phyloP scores from a whole-genome alignment of 108 stramenopile genomes.

The Licmophora abbreviata region DNA sequence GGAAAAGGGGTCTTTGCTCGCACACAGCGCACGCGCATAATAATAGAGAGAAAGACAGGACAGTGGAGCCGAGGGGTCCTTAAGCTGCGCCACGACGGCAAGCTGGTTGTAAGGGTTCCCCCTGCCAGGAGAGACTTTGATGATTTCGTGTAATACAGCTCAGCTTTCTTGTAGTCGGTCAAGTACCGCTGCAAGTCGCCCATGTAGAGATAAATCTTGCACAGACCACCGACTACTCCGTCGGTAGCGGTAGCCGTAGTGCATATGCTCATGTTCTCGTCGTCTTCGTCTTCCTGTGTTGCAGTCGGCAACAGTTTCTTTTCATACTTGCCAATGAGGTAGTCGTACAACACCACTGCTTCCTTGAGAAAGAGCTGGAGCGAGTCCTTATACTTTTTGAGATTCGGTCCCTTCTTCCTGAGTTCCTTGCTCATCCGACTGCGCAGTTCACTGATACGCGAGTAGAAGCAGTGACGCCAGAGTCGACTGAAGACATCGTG shows the following conservation, averaged over 20 bases:
- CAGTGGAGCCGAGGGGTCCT: slow-evolving; percentile 18
- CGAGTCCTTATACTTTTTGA: slow-evolving; percentile 14
- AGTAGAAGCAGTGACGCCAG: slow-evolving; percentile 76
- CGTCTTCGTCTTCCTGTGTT: slow-evolving; percentile 10
- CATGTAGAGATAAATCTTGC: slow-evolving; percentile 46
- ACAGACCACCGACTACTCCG: slow-evolving; percentile 37
- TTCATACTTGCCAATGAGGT: slow-evolving; percentile 43
- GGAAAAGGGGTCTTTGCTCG: slow-evolving; percentile 47
- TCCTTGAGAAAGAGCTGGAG: slow-evolving; percentile 48
- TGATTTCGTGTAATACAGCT: slow-evolving; percentile 41
- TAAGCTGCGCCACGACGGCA: slow-evolving; percentile 63
- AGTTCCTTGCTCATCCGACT: slow-evolving; percentile 34
- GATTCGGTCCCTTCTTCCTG: slow-evolving; percentile 15
- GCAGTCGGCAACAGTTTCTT: slow-evolving; percentile 13
- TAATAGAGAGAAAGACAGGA: slow-evolving; percentile 51
- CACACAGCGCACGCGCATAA: slow-evolving; percentile 60
- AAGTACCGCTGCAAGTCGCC: slow-evolving; percentile 75
- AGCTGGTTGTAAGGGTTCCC: slow-evolving; percentile 83
- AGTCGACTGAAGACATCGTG: slow-evolving; percentile 44
- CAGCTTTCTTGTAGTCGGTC: slow-evolving; percentile 35
- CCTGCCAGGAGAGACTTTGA: slow-evolving; percentile 49
- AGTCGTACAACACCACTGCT: slow-evolving; percentile 58
- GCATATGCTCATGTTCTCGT: slow-evolving; percentile 11
- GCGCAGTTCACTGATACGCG: slow-evolving; percentile 42
- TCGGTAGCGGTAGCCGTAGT: not conserved